Base-by-base conservation (phyloP, 352 stramenopile species). In the Globisporangium parvum region DNA sequence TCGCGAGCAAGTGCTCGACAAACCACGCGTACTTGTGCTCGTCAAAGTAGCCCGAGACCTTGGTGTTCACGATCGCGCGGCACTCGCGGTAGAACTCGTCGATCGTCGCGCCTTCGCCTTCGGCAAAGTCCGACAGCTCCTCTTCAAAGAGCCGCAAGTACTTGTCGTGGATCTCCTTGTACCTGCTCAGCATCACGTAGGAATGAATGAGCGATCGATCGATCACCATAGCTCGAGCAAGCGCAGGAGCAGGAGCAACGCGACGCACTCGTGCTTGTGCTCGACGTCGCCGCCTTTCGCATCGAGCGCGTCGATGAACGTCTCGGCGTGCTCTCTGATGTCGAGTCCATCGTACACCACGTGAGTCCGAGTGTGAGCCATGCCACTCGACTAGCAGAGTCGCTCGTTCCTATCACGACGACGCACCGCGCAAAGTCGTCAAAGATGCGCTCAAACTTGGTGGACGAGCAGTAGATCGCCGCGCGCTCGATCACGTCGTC, bases 391-490 rank as follows among this genome's bases (percentile, higher is more conserved):
- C 15, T 14, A 45, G 14, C 6, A 2, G 39, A 45, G 39, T 45
- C 18, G 15, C 39, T 18, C 18, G 39, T n/a, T 45, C 28, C 6
- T 17, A 47, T 24, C 4, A 51, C 42, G 14, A 9, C 35, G 9
- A 20, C 51, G 9, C 23, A 87, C 80, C 76, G 71, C 37, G 80
- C 77, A 55, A 91, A 91, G 59, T 85, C 65, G 53, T 91, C 80
- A 60, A 91, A 91, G 47, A 85, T 63, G 42, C 75, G 75, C 66
- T 91, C 77, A 44, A 91, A 87, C 66, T 86, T 85, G 51, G 80
- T 71, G 31, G 78, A 79, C 53, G 71, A 76, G 57, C 78, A 91
- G 64, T 80, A 87, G 57, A 83, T 74, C 14, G 78, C 81, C 14
- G 77, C 77, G 14, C 78, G 77, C 60, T 75, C 77, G 49, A 89